Base-by-base conservation (phyloP, 768 basidiomycete species). In the Pulveroboletus sp. region DNA sequence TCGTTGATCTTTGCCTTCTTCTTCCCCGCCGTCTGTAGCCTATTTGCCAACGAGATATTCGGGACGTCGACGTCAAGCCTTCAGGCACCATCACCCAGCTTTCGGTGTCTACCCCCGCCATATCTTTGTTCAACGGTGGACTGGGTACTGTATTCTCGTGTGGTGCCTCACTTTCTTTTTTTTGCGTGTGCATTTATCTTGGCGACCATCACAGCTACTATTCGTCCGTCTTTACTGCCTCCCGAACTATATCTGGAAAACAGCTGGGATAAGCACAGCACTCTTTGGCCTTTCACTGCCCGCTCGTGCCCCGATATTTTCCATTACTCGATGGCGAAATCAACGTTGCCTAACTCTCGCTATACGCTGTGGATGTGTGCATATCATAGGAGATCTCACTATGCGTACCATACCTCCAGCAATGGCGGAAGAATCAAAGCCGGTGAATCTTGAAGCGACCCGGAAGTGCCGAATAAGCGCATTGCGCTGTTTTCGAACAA, bases 261-360 rank as follows among this genome's bases (percentile, higher is more conserved):
- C 86, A 11, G 76, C 85, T 1, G 89, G 86, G 5, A 68, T 72
- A 9, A 83, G 76, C 60, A 82, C 82, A 74, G 80, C 86, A 3
- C 68, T 89, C 21, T 90, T 89, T 59, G 87, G 89, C 17, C 75
- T 90, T 31, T 92, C 89, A 0, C 89, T 84, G 87, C 18, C 50
- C 76, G 18, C 52, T 89, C 33, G 87, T 84, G 5, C 80, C 84
- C 5, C 69, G 49, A 14, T 81, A 72, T 61, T 90, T 90, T 65
- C 80, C 77, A 5, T 67, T 72, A 36, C 56, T 66, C 11, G 62
- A 66, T 42, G 72, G 71, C 26, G 77, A 76, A 39, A 71, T 70
- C 43, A 78, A 67, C 55, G 77, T 72, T 60, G 77, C 61, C 21
- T 71, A 54, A 10, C 90, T 79, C 68, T 90, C 42, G 78, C 84